phyloP scores from a whole-genome alignment of 768 basidiomycete species.

The Mrakia blollopis region DNA sequence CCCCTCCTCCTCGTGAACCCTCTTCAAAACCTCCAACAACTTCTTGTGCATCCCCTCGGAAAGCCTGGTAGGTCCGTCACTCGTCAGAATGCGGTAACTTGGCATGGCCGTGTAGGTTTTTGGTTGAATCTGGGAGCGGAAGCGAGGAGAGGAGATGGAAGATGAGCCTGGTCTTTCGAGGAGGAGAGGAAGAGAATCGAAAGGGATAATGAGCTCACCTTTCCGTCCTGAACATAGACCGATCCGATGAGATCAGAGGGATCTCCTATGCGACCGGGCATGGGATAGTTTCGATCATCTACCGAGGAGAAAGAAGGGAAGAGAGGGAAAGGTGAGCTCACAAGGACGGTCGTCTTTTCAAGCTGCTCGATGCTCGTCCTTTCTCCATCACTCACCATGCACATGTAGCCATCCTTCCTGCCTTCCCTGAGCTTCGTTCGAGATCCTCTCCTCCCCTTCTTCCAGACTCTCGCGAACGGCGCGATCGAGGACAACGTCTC shows the following conservation, averaged over 20 bases:
- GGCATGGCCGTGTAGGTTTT: slow-evolving; percentile 20
- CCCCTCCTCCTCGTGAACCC: slow-evolving; percentile 17
- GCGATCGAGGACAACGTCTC: not conserved
- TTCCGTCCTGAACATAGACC: slow-evolving; percentile 15
- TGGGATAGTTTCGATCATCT: slow-evolving; percentile 30
- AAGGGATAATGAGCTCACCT: not conserved
- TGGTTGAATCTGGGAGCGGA: not conserved
- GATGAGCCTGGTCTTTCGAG: not conserved
- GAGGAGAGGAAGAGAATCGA: not conserved
- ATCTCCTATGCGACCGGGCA: slow-evolving; percentile 22
- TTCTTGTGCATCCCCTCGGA: slow-evolving; percentile 21
- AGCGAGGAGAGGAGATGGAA: not conserved
- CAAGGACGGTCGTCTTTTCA: no score
- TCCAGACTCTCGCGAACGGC: slow-evolving; percentile 13
- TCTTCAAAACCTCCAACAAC: slow-evolving; percentile 14
- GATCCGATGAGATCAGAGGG: slow-evolving; percentile 25
- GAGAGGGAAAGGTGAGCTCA: not conserved
- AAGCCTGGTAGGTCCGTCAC: slow-evolving; percentile 18
- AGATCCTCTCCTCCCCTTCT: slow-evolving; percentile 27
- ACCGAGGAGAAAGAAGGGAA: not conserved
- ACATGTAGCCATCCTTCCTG: slow-evolving; percentile 26
- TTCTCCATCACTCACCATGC: slow-evolving; percentile 4
- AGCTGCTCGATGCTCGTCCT: not conserved
- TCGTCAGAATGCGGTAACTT: slow-evolving; percentile 9
- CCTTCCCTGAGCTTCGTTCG: slow-evolving; percentile 21